A percentile compares a stretch with the other conserved stretches of the same genome.
phyloP scores from a whole-genome alignment of 2,329 filamentous ascomycete species.

The Tolypocladium tropicale region DNA sequence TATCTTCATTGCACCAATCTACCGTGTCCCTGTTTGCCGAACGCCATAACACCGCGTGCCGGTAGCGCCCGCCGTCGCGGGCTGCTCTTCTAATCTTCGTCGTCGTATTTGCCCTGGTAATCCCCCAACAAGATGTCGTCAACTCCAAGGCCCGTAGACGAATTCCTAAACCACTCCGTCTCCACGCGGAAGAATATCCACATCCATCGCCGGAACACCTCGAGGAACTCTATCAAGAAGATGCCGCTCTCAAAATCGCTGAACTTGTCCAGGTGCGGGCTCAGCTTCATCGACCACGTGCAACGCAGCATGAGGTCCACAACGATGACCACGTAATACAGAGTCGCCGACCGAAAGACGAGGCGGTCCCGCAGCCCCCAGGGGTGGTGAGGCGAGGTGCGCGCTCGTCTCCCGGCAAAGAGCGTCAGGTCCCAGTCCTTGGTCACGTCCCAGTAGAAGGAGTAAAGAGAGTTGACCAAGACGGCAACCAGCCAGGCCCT shows the following conservation, averaged over 20 bases:
- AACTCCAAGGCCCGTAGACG: constrained; percentile 38
- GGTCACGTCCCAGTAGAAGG: constrained; percentile 97
- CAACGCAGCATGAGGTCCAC: constrained; percentile 76
- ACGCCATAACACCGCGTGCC: not conserved
- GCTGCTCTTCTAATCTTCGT: constrained; percentile 19
- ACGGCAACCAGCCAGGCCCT: constrained; percentile 61
- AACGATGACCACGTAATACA: constrained; percentile 76
- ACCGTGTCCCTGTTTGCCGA: not conserved
- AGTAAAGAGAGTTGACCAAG: constrained; percentile 77
- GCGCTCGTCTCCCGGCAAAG: constrained; percentile 50
- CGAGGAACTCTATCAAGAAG: constrained; percentile 76
- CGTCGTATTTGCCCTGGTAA: constrained; percentile 50
- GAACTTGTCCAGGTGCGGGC: constrained; percentile 70
- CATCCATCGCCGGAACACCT: constrained; percentile 82
- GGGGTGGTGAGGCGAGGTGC: constrained; percentile 54
- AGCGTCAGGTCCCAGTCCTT: constrained; percentile 95
- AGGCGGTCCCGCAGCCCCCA: constrained; percentile 69
- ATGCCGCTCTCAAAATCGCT: constrained; percentile 82
- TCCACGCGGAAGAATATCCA: constrained; percentile 97
- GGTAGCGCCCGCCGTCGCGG: not conserved
- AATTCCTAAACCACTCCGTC: constrained; percentile 72
- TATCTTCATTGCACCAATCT: not conserved
- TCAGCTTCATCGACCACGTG: constrained; percentile 86
- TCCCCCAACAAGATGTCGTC: constrained; percentile 71
- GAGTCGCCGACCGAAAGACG: constrained; percentile 56